Base-by-base conservation (phyloP, 352 stramenopile species). In the Plasmopara viticola region DNA sequence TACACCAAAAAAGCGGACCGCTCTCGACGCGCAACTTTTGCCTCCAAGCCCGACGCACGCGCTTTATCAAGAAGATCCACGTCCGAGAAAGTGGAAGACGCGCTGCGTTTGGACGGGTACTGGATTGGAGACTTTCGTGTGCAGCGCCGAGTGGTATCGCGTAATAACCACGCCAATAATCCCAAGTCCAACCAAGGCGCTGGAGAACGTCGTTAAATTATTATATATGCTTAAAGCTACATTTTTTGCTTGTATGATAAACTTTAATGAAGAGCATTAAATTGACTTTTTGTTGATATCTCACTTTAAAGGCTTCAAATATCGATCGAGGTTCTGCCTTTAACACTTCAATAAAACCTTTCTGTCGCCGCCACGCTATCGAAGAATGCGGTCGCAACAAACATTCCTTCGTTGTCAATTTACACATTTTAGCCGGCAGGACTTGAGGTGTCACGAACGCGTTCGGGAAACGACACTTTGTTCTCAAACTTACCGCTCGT, bases 121-220 rank as follows among this genome's bases (percentile, higher is more conserved):
- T 88, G 73, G 71, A 88, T 88, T 55, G 78, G 78, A 42, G 74
- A 88, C 61, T 88, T 85, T 44, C 69, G 73, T 42, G 52, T 76
- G 6, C 66, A 74, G 50, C 71, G 70, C 17, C 73, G 70, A 13
- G 28, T 74, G 50, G 59, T 78, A 35, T 47, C 61, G 31, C 73
- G 66, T 14, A 60, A 56, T 48, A 64, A 46, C 45, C 29, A 60
- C 25, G 38, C 46, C 5, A 60, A 51, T 34, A 65, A 57, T 47
- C 20, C 20, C 20, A 25, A 25, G 20, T 3, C 20, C 20, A 25
- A 25, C 20, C 20, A 25, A 25, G 20, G 20, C 20, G 20, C 20
- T 25, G 20, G 30, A 7, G 12, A n/a, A 18, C 15, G 34, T 42
- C 44, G 38, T 48, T 68, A 71, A 72, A 33, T 72, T 72, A 72